A percentile compares a stretch with the other conserved stretches of the same genome.
Evolutionary conservation across 371 early-diverging fungal genomes (phyloP).

Genomic region (Mucor circinelloides): DNA sequence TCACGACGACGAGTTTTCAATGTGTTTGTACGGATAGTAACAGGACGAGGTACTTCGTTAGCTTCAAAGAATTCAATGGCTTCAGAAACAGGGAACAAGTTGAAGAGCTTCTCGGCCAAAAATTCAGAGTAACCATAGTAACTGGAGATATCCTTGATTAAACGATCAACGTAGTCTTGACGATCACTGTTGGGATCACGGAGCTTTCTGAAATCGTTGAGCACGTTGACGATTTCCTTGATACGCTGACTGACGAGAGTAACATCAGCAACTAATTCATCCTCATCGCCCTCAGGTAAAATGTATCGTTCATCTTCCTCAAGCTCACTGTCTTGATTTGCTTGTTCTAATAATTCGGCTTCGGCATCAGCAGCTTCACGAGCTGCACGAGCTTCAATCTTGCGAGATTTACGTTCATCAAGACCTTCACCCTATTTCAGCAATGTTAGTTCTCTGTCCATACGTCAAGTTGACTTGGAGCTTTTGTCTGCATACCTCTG

Average conservation of each 20-base stretch:
- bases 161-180: slow-evolving; percentile 83
- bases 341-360: slow-evolving; percentile 75
- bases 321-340: slow-evolving; percentile 75
- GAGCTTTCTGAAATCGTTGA: slow-evolving; percentile 85
- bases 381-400: slow-evolving; percentile 63
- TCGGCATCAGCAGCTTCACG: slow-evolving; percentile 62
- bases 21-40: slow-evolving; percentile 98
- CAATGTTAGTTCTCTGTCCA: not conserved
- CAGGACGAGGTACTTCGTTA: slow-evolving; percentile 97
- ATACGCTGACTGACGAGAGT: slow-evolving; percentile 84
- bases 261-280: slow-evolving; percentile 64
- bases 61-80: slow-evolving; percentile 98
- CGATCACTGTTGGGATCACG: slow-evolving; percentile 78
- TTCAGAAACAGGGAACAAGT: slow-evolving; percentile 90
- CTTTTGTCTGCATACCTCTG: slow-evolving; percentile 32
- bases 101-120: slow-evolving; percentile 90
- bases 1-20: slow-evolving; percentile 94
- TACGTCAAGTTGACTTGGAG: not conserved
- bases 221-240: slow-evolving; percentile 83
- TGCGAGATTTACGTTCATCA: slow-evolving; percentile 75
- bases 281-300: slow-evolving; percentile 74
- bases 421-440: slow-evolving; percentile 39
- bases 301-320: slow-evolving; percentile 70
- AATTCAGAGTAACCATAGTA: slow-evolving; percentile 97
- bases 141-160: slow-evolving; percentile 82